Base-by-base conservation (phyloP, 208 protist species). In the Blastocrithidia nonstop region DNA sequence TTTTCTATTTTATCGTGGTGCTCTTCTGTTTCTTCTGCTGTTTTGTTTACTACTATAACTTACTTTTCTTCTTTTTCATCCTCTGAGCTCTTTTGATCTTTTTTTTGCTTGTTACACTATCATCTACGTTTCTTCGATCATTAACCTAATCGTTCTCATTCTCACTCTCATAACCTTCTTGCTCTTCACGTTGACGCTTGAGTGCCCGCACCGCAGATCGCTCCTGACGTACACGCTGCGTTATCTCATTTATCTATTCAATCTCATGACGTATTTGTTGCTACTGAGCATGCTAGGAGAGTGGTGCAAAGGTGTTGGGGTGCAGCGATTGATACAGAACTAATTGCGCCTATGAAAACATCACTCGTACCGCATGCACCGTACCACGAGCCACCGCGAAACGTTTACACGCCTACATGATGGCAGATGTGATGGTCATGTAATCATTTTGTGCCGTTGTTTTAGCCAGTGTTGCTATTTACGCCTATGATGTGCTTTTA, bases 281-380 rank as follows among this genome's bases (percentile, higher is more conserved):
- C 21, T 72, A 67, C 54, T 75, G 50, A 5, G 61, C 68, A 17
- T 54, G 50, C 33, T 58, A 57, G 27, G 63, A 71, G 3, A 86
- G 59, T 17, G 45, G 37, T 37, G 60, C 22, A 35, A 71, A 75
- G 29, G 48, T 39, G 1, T 71, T 64, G 1, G 76, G 72, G 31
- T 76, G 49, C 2, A 61, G 61, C 2, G 67, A 61, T 53, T 91
- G 82, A 11, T 61, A 66, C 41, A 91, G 60, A 36, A 79, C 71
- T 37, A 87, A 67, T 53, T 86, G 69, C 27, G 68, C 71, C 57
- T 91, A 76, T 2, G 70, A 65, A 52, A 87, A 85, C 76, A 91
- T 84, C 28, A 73, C 66, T 9, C 82, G 73, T 48, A 85, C 82
- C 21, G 57, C 45, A 11, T 56, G 61, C 26, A 65, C 64, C 6